Percentiles rank a stretch among this genome's conserved stretches.
Conservation (phyloP, 495 filamentous ascomycete species). For the Annulohypoxylon nitens region DNA sequence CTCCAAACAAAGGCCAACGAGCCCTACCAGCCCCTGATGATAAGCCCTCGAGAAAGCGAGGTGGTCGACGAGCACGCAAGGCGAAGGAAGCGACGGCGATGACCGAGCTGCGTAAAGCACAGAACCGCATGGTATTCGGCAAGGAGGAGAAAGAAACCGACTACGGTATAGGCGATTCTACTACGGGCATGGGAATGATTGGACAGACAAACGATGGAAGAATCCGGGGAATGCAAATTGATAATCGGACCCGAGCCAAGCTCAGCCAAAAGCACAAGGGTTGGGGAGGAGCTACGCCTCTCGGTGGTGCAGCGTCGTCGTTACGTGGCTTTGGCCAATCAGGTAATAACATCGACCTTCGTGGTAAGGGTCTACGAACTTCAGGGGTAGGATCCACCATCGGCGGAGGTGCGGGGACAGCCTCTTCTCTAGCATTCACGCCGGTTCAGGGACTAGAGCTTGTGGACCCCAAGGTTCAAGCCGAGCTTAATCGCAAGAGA, state of each 20-base stretch:
- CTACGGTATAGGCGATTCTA: slow-evolving; percentile 88
- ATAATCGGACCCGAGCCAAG: slow-evolving; percentile 91
- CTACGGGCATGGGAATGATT: slow-evolving; percentile 93
- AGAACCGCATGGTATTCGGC: slow-evolving; percentile 96
- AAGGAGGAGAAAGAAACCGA: slow-evolving; percentile 96
- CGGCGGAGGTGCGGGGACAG: slow-evolving; percentile 74
- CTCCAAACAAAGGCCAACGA: slow-evolving; percentile 87
- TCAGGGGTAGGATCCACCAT: slow-evolving; percentile 80
- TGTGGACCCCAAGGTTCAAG: slow-evolving; percentile 91
- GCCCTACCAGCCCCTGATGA: slow-evolving; percentile 96
- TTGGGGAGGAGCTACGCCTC: slow-evolving; percentile 83
- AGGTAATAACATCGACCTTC: slow-evolving; percentile 73
- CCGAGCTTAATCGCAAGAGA: slow-evolving; percentile 84
- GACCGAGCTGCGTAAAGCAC: slow-evolving; percentile 96
- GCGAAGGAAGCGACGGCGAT: slow-evolving; percentile 97
- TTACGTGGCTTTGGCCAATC: slow-evolving; percentile 80
- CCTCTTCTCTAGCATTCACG: slow-evolving; percentile 91
- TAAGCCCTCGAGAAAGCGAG: slow-evolving; percentile 93
- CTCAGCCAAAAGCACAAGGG: slow-evolving; percentile 96
- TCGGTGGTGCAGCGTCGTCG: slow-evolving; percentile 77
- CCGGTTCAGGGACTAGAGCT: slow-evolving; percentile 95
- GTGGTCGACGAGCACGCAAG: slow-evolving; percentile 90
- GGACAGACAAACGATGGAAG: slow-evolving; percentile 88
- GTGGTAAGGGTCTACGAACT: slow-evolving; percentile 77
- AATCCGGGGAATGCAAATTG: slow-evolving; percentile 88